Percentiles rank a stretch among this genome's conserved stretches.
Conservation (phyloP, 192 early-diverging fungal genomes). For the Phycomyces blakesleeanus region DNA sequence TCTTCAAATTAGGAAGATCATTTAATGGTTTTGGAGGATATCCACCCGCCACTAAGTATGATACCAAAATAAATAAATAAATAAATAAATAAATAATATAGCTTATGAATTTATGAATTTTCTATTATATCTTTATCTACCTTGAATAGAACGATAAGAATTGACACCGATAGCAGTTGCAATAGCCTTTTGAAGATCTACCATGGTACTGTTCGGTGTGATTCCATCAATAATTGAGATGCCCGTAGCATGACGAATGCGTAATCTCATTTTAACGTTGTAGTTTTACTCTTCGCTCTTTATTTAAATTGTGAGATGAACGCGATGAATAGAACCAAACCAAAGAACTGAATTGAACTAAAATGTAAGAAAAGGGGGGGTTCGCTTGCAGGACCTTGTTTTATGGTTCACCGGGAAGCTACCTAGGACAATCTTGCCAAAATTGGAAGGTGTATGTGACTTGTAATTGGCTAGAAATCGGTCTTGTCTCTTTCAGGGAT, state of each 20-base stretch:
- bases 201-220: constrained; percentile 23
- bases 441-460: no score
- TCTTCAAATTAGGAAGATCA: constrained; percentile 16
- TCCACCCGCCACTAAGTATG: constrained; percentile 29
- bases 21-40: constrained; percentile 43
- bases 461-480: no score
- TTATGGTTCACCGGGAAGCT: no score
- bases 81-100: not conserved
- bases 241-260: constrained; percentile 41
- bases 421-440: no score
- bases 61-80: not conserved
- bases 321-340: no score
- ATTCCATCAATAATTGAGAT: constrained; percentile 31
- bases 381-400: no score
- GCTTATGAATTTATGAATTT: not conserved
- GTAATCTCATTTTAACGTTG: constrained; percentile 36
- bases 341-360: no score
- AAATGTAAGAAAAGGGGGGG: no score
- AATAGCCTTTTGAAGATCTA: constrained; percentile 18
- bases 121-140: not conserved
- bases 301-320: no score
- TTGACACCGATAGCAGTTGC: constrained; percentile 5
- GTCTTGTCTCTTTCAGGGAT: no score
- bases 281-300: no score
- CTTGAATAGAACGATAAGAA: constrained; percentile 3